These are phyloP conservation scores for Cephalotrichum gorgonifer DNA, from an alignment of 2,329 filamentous ascomycete genomes.

Conservation along the genomic window DNA sequence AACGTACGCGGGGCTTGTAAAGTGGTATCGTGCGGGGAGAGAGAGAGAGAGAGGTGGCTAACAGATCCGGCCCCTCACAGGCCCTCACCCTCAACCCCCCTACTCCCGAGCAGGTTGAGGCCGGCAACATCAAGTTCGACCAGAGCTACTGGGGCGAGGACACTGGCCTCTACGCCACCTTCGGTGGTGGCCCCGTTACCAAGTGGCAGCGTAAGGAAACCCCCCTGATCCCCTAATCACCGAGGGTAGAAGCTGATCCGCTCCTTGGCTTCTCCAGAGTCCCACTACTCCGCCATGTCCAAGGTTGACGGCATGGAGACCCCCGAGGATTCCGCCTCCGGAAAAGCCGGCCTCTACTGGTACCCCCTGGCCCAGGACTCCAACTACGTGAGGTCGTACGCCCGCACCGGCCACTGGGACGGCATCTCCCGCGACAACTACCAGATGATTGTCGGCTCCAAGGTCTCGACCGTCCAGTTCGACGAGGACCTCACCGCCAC, in stretches of 20 bases:
- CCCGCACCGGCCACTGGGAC: slow-evolving; percentile 17
- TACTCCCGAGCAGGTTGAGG: slow-evolving; percentile 7
- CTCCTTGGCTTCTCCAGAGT: not conserved
- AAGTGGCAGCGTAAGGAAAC: not conserved
- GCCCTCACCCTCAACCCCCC: slow-evolving; percentile 12
- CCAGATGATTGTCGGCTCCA: slow-evolving; percentile 14
- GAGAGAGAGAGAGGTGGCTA: not conserved
- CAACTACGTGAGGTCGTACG: slow-evolving; percentile 13
- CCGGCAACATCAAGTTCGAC: slow-evolving; percentile 13
- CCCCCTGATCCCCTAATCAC: not conserved
- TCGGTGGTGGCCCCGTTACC: slow-evolving; percentile 7
- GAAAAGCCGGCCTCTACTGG: slow-evolving; percentile 16
- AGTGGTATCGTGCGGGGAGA: no score
- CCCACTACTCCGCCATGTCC: slow-evolving; percentile 13
- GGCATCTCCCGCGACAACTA: slow-evolving; percentile 14
- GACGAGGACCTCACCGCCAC: slow-evolving; percentile 13
- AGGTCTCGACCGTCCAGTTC: slow-evolving; percentile 13
- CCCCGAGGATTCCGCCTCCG: slow-evolving; percentile 14
- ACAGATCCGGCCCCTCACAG: slow-evolving; percentile 2
- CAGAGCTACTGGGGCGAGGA: slow-evolving; percentile 12
- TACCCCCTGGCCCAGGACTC: slow-evolving; percentile 14
- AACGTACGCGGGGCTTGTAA: no score
- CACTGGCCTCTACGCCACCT: slow-evolving; percentile 7
- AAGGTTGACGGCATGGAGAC: slow-evolving; percentile 12
- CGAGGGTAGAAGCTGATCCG: not conserved